Percentiles rank a stretch among this genome's conserved stretches.
These are phyloP conservation scores for Candida silvicultrix DNA, from an alignment of 805 yeast genomes.

Conservation along the genomic window DNA sequence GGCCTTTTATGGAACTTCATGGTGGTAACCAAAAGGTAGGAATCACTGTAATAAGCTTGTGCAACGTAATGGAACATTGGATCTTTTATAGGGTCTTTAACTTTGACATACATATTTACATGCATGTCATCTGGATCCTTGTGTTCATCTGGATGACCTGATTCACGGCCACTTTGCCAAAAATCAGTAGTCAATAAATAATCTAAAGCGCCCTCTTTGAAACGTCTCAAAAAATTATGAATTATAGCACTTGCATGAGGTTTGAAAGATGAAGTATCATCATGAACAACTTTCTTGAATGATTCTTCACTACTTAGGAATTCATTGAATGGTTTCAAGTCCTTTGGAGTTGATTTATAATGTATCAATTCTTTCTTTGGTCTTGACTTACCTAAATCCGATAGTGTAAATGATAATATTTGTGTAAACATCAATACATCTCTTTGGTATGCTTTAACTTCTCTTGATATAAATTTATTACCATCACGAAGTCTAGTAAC, in stretches of 20 bases:
- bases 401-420: constrained; percentile 28
- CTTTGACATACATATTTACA: constrained; percentile 10
- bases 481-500: constrained; percentile 50
- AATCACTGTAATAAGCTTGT: constrained; percentile 53
- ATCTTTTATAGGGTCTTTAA: constrained; percentile 13
- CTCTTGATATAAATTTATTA: constrained; percentile 43
- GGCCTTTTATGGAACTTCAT: constrained; percentile 45
- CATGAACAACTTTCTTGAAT: neutral
- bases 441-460: constrained; percentile 49
- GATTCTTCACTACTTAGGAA: neutral
- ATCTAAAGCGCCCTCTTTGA: constrained; percentile 23
- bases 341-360: constrained; percentile 11
- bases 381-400: constrained; percentile 5
- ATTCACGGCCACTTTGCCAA: constrained; percentile 16
- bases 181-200: constrained; percentile 30
- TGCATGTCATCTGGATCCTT: constrained; percentile 15
- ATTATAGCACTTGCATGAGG: neutral
- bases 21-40: constrained; percentile 44
- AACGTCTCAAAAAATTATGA: constrained; percentile 26
- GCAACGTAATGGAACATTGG: constrained; percentile 45
- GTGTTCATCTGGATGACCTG: constrained; percentile 11
- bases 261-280: neutral
- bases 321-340: constrained; percentile 1
- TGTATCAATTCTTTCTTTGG: constrained; percentile 7
- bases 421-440: constrained; percentile 46